Evolutionary conservation across 768 basidiomycete genomes (phyloP).

Genomic region (Cantharellus cinnabarinus): DNA sequence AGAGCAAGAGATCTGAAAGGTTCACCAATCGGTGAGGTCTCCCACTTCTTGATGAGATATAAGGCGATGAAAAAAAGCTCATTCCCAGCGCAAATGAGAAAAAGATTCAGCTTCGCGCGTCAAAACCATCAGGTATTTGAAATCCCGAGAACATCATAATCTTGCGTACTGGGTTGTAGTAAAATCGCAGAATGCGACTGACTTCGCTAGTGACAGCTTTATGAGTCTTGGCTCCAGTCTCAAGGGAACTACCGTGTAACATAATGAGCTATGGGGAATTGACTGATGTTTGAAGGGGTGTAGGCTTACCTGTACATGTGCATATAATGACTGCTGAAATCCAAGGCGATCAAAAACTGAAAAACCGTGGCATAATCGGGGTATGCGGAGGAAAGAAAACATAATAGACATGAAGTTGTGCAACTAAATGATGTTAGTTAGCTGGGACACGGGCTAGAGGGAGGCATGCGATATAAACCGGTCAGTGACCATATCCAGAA

Average conservation of each 20-base stretch:
- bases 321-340: slow-evolving; percentile 98
- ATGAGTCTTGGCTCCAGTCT: slow-evolving; percentile 83
- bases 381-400: slow-evolving; percentile 82
- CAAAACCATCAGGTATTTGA: too few species aligned
- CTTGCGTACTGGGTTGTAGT: slow-evolving; percentile 63
- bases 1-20: slow-evolving; percentile 12
- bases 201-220: slow-evolving; percentile 86
- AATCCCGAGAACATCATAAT: too few species aligned
- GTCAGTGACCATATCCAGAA: slow-evolving; percentile 98
- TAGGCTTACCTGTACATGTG: slow-evolving; percentile 86
- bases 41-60: slow-evolving; percentile 78
- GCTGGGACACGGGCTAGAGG: background rate
- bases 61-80: slow-evolving; percentile 89
- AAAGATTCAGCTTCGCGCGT: slow-evolving; percentile 23
- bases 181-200: slow-evolving; percentile 73
- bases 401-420: slow-evolving; percentile 86
- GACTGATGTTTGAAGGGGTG: background rate
- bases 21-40: slow-evolving; percentile 36
- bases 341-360: slow-evolving; percentile 88
- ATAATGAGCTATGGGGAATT: background rate
- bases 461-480: slow-evolving; percentile 30
- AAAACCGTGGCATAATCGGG: slow-evolving; percentile 68
- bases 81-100: slow-evolving; percentile 85
- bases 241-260: slow-evolving; percentile 47
- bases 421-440: slow-evolving; percentile 32